These are phyloP conservation scores for Pseudophaeomoniella oleicola DNA, from an alignment of 2,329 filamentous ascomycete species.

Conservation along the genomic window DNA sequence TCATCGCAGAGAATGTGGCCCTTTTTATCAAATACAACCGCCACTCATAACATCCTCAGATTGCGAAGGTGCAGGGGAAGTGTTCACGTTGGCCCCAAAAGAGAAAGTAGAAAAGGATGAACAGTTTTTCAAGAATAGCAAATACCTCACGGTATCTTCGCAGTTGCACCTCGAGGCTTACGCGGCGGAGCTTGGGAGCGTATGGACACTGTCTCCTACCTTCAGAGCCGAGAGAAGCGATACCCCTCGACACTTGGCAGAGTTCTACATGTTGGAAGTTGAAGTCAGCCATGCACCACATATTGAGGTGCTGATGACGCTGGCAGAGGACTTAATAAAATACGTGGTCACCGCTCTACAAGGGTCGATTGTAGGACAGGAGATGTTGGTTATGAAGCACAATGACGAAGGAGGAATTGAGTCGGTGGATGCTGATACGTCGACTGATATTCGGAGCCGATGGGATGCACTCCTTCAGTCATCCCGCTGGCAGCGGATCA, in stretches of 20 bases:
- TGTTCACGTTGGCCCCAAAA: constrained; percentile 55
- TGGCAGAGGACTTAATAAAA: constrained; percentile 67
- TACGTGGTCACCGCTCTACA: constrained; percentile 36
- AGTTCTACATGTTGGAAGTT: constrained; percentile 97
- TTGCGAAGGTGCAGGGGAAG: constrained; percentile 91
- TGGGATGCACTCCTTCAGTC: constrained; percentile 15
- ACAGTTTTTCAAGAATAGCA: constrained; percentile 70
- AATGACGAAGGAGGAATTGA: constrained; percentile 14
- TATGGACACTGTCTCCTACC: constrained; percentile 87
- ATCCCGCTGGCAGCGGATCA: constrained; percentile 61
- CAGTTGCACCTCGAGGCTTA: constrained; percentile 91
- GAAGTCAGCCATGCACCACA: constrained; percentile 68
- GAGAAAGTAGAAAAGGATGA: constrained; percentile 10
- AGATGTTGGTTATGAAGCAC: constrained; percentile 35
- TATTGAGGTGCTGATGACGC: constrained; percentile 56
- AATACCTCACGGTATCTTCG: constrained; percentile 89
- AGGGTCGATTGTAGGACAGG: constrained; percentile 35
- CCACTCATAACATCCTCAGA: constrained; percentile 94
- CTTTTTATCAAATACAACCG: constrained; percentile 57
- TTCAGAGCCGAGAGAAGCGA: constrained; percentile 91
- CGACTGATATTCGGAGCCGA: neutral
- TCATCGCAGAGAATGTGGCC: constrained; percentile 48
- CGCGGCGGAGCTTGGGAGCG: constrained; percentile 72
- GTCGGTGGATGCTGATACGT: constrained; percentile 11
- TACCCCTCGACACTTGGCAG: constrained; percentile 82